Evolutionary conservation across 192 early-diverging fungal species (phyloP).

Genomic region (Umbelopsis isabellina): DNA sequence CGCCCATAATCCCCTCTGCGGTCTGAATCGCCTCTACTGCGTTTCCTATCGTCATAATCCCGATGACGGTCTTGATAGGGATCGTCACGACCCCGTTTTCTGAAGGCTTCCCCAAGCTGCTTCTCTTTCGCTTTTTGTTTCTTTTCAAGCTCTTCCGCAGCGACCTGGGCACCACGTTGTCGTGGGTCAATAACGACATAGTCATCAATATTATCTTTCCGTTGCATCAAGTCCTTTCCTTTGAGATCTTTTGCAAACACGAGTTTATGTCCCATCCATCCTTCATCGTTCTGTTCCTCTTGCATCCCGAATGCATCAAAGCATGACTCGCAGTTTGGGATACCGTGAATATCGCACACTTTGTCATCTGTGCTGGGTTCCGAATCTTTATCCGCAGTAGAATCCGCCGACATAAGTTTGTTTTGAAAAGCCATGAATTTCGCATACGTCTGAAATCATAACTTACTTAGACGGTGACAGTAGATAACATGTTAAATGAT

Average conservation of each 20-base stretch:
- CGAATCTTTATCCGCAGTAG: conserved; percentile 21
- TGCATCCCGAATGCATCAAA: conserved; percentile 51
- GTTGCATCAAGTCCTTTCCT: conserved; percentile 57
- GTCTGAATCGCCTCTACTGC: conserved; percentile 11
- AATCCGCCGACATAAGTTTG: conserved; percentile 45
- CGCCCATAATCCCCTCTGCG: conserved; percentile 7
- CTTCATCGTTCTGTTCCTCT: conserved; percentile 49
- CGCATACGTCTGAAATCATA: conserved; percentile 41
- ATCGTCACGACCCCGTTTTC: conserved; percentile 15
- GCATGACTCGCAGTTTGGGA: conserved; percentile 75
- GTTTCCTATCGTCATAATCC: neutral
- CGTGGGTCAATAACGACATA: conserved; percentile 73
- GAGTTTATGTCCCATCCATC: conserved; percentile 82
- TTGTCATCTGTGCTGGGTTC: conserved; percentile 42
- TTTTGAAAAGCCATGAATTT: conserved; percentile 60
- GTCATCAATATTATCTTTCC: conserved; percentile 61
- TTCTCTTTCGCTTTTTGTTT: conserved; percentile 18
- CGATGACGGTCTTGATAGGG: neutral
- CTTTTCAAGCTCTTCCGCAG: conserved; percentile 24
- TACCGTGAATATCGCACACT: conserved; percentile 69
- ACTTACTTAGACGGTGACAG: neutral
- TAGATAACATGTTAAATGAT: neutral
- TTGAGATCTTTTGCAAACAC: conserved; percentile 74
- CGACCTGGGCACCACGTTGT: conserved; percentile 30
- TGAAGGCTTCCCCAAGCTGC: conserved; percentile 21